Percentiles rank a stretch among this genome's conserved stretches.
Conservation (phyloP, 768 basidiomycete species). For the Lentinula edodes region DNA sequence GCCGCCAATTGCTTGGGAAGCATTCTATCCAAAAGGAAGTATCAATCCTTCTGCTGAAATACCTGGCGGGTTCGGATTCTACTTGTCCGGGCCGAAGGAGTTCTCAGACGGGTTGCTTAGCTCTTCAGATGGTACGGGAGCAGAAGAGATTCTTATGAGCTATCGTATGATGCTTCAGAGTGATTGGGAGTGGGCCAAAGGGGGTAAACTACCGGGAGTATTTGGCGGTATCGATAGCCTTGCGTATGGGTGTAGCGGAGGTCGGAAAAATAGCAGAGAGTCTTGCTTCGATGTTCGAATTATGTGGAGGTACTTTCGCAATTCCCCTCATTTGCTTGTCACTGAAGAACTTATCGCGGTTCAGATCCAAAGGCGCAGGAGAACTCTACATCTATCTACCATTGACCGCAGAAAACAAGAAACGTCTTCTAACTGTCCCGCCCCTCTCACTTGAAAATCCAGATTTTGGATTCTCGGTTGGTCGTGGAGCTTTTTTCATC, state of each 20-base stretch:
- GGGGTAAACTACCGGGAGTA: slow-evolving; percentile 72
- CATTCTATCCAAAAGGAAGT: slow-evolving; percentile 54
- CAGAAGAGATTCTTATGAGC: slow-evolving; percentile 53
- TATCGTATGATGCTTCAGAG: slow-evolving; percentile 63
- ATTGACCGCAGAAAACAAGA: slow-evolving; percentile 35
- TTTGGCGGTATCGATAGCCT: slow-evolving; percentile 53
- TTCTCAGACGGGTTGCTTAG: slow-evolving; percentile 29
- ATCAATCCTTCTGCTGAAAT: slow-evolving; percentile 48
- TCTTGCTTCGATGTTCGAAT: slow-evolving; percentile 64
- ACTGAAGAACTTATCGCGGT: not conserved
- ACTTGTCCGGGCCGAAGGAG: slow-evolving; percentile 47
- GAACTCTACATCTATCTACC: slow-evolving; percentile 74
- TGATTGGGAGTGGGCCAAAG: slow-evolving; percentile 65
- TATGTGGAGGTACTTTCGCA: slow-evolving; percentile 61
- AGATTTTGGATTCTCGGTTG: slow-evolving; percentile 64
- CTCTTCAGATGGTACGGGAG: slow-evolving; percentile 17
- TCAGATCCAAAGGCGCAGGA: slow-evolving; percentile 44
- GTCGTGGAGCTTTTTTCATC: slow-evolving; percentile 51
- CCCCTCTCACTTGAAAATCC: slow-evolving; percentile 43
- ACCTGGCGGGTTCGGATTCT: slow-evolving; percentile 68
- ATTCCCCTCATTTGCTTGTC: not conserved
- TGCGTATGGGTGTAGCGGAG: slow-evolving; percentile 66
- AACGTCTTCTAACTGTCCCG: slow-evolving; percentile 39
- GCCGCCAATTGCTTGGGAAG: slow-evolving; percentile 49
- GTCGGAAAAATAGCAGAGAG: slow-evolving; percentile 55